Base-by-base conservation (phyloP, 2,329 filamentous ascomycete species). In the Karstenula rhodostoma region DNA sequence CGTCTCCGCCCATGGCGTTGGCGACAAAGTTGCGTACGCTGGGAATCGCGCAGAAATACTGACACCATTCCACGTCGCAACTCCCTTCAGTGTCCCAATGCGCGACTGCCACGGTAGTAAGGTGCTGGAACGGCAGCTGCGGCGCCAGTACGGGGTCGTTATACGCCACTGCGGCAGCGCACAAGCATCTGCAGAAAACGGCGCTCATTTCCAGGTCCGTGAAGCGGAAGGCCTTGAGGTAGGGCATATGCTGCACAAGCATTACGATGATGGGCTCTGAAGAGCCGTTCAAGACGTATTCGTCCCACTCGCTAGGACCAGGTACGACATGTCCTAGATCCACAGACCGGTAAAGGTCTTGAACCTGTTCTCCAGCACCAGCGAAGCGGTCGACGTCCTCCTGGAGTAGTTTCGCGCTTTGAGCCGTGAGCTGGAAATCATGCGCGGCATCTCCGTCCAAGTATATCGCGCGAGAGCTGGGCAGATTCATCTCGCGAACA, bases 401-500 rank as follows among this genome's bases (percentile, higher is more conserved):
- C 19, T 58, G 56, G 8, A 61, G 44, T 1, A 57, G 50, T 25
- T 13, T 27, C 17, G 42, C 12, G n/a, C 22, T 33, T 25, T 46
- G 42, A 1, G 17, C 52, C 3, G 19, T 55, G 42, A 55, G 52
- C 32, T 55, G 52, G 23, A 46, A 37, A 22, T 46, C 42, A 25
- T 55, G 40, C 2, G 27, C 32, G 25, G 44, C 37, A 23, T 49
- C 17, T 12, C 35, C 35, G 10, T 58, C 54, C 17, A 57, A 35
- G 13, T 53, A 43, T 6, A 53, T 48, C 22, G 46, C 48, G 12
- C 62, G 58, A n/a, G 19, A 33, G 7, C 13, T 15, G 3, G 62
- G 60, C 17, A 69, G 56, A 22, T 62, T 61, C 9, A 67, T 54
- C 33, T 69, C 67, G n/a, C 62, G 61, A 2, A 64, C 61, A 33